Conservation (phyloP, 169 alveolate species). For the Eimeria falciformis region DNA sequence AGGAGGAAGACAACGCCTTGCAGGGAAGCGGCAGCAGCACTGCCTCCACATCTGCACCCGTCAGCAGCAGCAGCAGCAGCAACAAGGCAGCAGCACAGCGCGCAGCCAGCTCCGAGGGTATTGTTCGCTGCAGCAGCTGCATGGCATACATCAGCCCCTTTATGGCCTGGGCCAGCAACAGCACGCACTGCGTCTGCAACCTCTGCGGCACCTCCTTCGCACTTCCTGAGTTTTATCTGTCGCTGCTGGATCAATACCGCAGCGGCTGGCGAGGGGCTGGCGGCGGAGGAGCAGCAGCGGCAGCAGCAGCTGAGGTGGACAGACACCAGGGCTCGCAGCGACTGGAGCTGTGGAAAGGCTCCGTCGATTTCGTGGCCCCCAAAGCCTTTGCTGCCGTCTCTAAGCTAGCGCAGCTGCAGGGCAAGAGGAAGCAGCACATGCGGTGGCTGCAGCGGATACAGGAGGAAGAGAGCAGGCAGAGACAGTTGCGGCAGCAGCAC, state of each 20-base stretch:
- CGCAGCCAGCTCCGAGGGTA: slow-evolving; percentile 60
- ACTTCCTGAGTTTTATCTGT: slow-evolving; percentile 71
- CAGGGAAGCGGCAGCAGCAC: slow-evolving; percentile 30
- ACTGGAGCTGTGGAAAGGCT: slow-evolving; percentile 74
- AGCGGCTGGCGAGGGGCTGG: slow-evolving; percentile 48
- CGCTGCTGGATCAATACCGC: slow-evolving; percentile 70
- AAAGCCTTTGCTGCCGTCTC: slow-evolving; percentile 49
- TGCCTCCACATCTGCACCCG: slow-evolving; percentile 26
- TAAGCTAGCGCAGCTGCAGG: slow-evolving; percentile 64
- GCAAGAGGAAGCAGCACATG: slow-evolving; percentile 23
- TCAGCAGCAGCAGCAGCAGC: slow-evolving; percentile 60
- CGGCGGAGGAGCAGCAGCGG: slow-evolving; percentile 38
- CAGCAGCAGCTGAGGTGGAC: slow-evolving; percentile 45
- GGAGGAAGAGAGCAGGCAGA: slow-evolving; percentile 25
- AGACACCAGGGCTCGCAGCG: neutral
- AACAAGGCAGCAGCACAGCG: slow-evolving; percentile 12
- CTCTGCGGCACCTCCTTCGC: slow-evolving; percentile 81
- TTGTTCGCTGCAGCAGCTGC: slow-evolving; percentile 82
- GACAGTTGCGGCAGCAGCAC: slow-evolving; percentile 54
- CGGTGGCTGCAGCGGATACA: slow-evolving; percentile 25
- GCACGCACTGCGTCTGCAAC: slow-evolving; percentile 83
- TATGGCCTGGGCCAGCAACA: slow-evolving; percentile 80
- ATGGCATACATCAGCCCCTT: slow-evolving; percentile 82
- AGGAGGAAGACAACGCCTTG: neutral
- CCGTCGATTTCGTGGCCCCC: slow-evolving; percentile 78